phyloP scores from a whole-genome alignment of 2,329 filamentous ascomycete genomes.

The Orbilia brochopaga region DNA sequence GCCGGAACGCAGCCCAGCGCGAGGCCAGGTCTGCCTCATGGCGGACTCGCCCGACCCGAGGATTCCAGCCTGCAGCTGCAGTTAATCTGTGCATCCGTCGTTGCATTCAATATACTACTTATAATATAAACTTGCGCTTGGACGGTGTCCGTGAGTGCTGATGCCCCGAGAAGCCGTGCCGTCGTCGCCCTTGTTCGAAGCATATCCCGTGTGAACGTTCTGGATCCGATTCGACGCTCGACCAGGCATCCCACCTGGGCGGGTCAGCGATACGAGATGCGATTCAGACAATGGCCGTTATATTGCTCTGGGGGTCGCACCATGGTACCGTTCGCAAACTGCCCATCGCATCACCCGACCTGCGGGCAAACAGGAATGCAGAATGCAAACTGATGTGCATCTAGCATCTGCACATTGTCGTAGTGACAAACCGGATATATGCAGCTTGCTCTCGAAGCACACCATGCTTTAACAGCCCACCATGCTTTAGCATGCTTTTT shows the following conservation, averaged over 20 bases:
- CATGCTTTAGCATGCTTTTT: too few relatives aligned
- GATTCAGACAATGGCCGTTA: not conserved
- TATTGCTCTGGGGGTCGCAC: not conserved
- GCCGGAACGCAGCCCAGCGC: constrained; percentile 11
- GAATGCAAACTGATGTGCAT: too few relatives aligned
- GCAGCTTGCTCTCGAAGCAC: too few relatives aligned
- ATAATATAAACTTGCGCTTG: too few relatives aligned
- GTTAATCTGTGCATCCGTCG: too few relatives aligned
- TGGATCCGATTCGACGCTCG: not conserved
- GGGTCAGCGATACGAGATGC: not conserved
- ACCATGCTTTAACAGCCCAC: too few relatives aligned
- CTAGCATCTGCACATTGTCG: too few relatives aligned
- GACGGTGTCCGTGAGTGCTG: too few relatives aligned
- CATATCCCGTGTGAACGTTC: not conserved
- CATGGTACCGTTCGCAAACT: constrained; percentile 5
- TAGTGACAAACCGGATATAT: too few relatives aligned
- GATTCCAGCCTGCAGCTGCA: not conserved
- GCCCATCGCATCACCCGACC: not conserved
- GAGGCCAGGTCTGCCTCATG: not conserved
- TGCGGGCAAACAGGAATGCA: too few relatives aligned
- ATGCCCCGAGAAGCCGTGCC: not conserved
- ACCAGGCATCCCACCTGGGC: too few relatives aligned
- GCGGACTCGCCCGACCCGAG: not conserved
- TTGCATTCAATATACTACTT: too few relatives aligned
- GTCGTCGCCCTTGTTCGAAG: not conserved